A percentile compares a stretch with the other conserved stretches of the same genome.
Conservation (phyloP, 768 basidiomycete species). For the Galerina sulciceps region DNA sequence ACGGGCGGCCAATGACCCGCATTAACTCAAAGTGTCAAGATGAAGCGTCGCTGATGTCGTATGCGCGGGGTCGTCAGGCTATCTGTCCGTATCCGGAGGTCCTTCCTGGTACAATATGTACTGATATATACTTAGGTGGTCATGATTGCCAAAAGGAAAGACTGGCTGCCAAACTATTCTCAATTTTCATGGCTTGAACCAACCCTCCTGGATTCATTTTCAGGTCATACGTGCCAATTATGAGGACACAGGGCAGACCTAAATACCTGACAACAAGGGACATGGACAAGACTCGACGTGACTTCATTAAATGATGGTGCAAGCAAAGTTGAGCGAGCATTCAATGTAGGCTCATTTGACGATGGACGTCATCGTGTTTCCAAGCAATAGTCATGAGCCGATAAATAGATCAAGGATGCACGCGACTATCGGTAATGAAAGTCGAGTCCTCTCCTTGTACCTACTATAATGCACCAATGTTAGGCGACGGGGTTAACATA, state of each 20-base stretch:
- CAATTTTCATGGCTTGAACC: conserved; percentile 9
- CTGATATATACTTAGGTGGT: conserved; percentile 15
- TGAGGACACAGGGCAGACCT: conserved; percentile 7
- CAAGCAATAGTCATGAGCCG: background rate
- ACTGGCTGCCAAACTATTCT: background rate
- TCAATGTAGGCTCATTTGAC: background rate
- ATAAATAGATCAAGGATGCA: conserved; percentile 5
- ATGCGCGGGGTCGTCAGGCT: conserved; percentile 23
- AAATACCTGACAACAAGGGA: background rate
- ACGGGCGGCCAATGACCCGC: conserved; percentile 16
- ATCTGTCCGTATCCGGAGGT: conserved; percentile 21
- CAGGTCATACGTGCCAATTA: conserved; percentile 2
- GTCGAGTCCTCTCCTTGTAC: background rate
- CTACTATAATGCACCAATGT: background rate
- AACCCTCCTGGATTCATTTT: conserved; percentile 7
- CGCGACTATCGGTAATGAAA: conserved; percentile 8
- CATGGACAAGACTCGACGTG: background rate
- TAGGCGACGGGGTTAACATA: conserved; percentile 17
- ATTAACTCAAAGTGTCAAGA: conserved; percentile 27
- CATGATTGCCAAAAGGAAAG: conserved; percentile 14
- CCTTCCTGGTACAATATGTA: conserved; percentile 15
- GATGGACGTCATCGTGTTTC: background rate
- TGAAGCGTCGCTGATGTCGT: conserved; percentile 20
- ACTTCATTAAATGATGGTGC: background rate
- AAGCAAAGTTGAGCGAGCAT: background rate